Base-by-base conservation (phyloP, 805 yeast species). In the Nematodospora valgi region DNA sequence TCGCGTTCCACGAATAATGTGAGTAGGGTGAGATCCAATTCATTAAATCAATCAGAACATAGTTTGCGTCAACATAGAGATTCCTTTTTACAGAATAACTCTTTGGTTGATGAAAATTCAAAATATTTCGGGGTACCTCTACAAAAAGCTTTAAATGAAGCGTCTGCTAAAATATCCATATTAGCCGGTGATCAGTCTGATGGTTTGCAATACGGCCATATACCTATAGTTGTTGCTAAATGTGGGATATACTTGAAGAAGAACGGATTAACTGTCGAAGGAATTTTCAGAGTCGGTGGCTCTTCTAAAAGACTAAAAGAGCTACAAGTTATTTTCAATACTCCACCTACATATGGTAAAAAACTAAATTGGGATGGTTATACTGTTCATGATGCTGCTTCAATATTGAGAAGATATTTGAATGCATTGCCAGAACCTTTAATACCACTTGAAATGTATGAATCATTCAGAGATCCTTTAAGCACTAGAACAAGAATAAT, bases 311-410 rank as follows among this genome's bases (percentile, higher is more conserved):
- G 98, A 37, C 81, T 93, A 23, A 85, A 86, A 48, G 89, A 86
- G 46, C 68, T 93, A 24, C 98, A 93, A 56, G 72, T 76, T 24
- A 70, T 81, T 10, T 93, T 93, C 64, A 86, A 89, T 37, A 63
- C 84, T 2, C 87, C 96, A 2, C 98, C 98, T 0, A 79, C 78
- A 40, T 93, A 83, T 55, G 99, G 98, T 12, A 76, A 87, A 33
- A 83, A 82, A 46, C 72, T 89, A 29, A 76, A 75, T 46, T 93
- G 98, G 98, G 88, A 86, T 32, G 91, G 95, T 0, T 93, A 78
- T 61, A 86, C 88, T 1, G 97, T 91, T 9, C 98, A 93, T 62
- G 99, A 93, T 59, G 97, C 96, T 1, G 95, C 98, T 2, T 85
- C 93, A 13, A 69, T 93, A 15, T 73, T 93, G 39, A 74, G 98